phyloP scores from a whole-genome alignment of 139 green algal species.

The Trebouxia sp. region DNA sequence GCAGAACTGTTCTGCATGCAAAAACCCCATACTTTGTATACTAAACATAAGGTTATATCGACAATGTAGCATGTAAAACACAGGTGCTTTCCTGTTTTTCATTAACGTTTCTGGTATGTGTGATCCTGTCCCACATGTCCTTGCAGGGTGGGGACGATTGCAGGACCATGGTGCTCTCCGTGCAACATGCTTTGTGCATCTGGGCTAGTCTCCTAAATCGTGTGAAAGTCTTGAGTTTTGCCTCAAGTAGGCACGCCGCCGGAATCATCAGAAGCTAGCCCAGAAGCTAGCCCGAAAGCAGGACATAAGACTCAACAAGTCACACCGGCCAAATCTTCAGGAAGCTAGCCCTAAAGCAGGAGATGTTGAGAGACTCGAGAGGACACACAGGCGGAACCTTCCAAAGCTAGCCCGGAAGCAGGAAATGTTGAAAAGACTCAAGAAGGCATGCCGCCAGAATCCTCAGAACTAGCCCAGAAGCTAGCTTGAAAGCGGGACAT shows the following conservation, averaged over 20 bases:
- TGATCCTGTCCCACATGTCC: neutral
- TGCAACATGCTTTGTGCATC: neutral
- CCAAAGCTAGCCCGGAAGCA: slow-evolving; percentile 13
- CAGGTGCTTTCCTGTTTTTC: slow-evolving; percentile 16
- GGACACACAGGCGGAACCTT: slow-evolving; percentile 12
- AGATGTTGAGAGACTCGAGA: slow-evolving; percentile 25
- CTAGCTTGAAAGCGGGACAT: slow-evolving; percentile 1
- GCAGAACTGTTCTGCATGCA: neutral
- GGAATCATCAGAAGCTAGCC: neutral
- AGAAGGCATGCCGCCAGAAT: neutral
- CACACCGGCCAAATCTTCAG: neutral
- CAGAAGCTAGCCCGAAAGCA: neutral
- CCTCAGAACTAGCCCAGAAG: slow-evolving; percentile 19
- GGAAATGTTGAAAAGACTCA: slow-evolving; percentile 21
- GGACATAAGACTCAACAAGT: neutral
- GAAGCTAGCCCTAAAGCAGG: slow-evolving; percentile 15
- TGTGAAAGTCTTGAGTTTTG: too few relatives aligned
- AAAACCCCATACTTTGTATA: neutral
- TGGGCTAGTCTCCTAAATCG: neutral
- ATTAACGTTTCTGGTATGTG: slow-evolving; percentile 15
- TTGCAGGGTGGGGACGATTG: neutral
- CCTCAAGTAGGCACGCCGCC: neutral
- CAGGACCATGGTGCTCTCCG: neutral
- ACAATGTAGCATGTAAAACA: neutral
- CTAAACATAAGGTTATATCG: neutral